Evolutionary conservation across 1,139 yeast genomes (phyloP).

Genomic region (Scheffersomyces illinoinensis): DNA sequence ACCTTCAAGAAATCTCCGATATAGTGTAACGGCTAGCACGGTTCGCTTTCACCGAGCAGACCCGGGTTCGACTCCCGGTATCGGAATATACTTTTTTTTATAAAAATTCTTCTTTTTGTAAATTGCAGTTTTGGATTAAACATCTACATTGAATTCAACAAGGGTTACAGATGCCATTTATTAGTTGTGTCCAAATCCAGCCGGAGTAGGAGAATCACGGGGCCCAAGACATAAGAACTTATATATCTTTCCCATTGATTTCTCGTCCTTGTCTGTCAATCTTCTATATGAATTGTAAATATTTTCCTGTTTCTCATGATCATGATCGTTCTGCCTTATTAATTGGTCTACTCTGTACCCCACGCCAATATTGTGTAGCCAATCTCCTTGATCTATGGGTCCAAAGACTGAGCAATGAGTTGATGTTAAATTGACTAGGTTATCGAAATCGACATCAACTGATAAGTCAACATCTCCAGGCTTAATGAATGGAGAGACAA

Average conservation of each 20-base stretch:
- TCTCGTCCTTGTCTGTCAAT: conserved; percentile 59
- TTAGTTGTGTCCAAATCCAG: conserved; percentile 30
- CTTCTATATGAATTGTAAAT: conserved; percentile 63
- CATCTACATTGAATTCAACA: not conserved
- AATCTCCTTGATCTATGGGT: conserved; percentile 77
- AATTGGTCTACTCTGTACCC: conserved; percentile 67
- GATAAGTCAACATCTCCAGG: conserved; percentile 86
- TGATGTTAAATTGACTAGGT: conserved; percentile 36
- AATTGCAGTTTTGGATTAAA: too few relatives aligned
- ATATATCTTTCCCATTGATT: conserved; percentile 76
- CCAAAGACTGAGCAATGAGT: conserved; percentile 41
- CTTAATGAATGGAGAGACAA: conserved; percentile 71
- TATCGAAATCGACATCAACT: conserved; percentile 78
- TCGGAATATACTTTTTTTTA: conserved; percentile 48
- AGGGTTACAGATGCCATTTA: not conserved
- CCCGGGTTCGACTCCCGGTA: conserved; percentile 86
- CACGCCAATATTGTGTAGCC: conserved; percentile 76
- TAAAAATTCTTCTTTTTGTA: not conserved
- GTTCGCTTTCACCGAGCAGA: conserved; percentile 81
- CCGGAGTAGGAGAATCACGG: conserved; percentile 33
- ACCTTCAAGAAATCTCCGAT: conserved; percentile 43
- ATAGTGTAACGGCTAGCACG: conserved; percentile 83
- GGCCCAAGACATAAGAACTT: conserved; percentile 71
- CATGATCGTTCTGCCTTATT: conserved; percentile 30
- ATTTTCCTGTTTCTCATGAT: conserved; percentile 39